Percentiles rank a stretch among this genome's conserved stretches.
phyloP scores from a whole-genome alignment of 768 basidiomycete species.

The Termitomyces sp. region DNA sequence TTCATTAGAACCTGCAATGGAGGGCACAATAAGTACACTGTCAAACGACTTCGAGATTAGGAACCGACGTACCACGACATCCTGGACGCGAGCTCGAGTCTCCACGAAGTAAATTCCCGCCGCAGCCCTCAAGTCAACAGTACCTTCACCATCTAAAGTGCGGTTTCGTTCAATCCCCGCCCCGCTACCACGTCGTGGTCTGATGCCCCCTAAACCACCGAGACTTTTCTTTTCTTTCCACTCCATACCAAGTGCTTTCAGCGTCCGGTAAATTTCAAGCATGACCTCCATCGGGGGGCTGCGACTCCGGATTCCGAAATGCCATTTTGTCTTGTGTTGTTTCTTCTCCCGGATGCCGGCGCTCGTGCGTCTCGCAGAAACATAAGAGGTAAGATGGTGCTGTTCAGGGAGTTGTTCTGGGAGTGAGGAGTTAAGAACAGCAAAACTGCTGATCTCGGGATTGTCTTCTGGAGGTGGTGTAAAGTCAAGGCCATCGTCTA shows the following conservation, averaged over 20 bases:
- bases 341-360: constrained; percentile 49
- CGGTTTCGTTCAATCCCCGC: constrained; percentile 56
- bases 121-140: constrained; percentile 65
- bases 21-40: constrained; percentile 1
- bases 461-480: constrained; percentile 22
- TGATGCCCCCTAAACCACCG: constrained; percentile 62
- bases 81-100: constrained; percentile 83
- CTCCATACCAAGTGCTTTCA: constrained; percentile 90
- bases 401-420: constrained; percentile 57
- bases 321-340: constrained; percentile 86
- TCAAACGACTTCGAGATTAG: background rate
- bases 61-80: constrained; percentile 73
- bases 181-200: constrained; percentile 25
- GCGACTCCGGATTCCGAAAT: constrained; percentile 94
- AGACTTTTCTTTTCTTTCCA: constrained; percentile 90
- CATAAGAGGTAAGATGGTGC: constrained; percentile 69
- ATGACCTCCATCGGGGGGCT: constrained; percentile 99
- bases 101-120: constrained; percentile 88
- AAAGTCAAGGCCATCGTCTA: constrained; percentile 35
- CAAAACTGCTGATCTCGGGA: constrained; percentile 59
- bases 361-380: constrained; percentile 46
- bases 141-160: constrained; percentile 54
- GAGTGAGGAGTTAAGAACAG: constrained; percentile 86
- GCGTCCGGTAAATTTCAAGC: constrained; percentile 94
- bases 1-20: constrained; percentile 84